Percentiles rank a stretch among this genome's conserved stretches.
Conservation (phyloP, 2,329 filamentous ascomycete species). For the Nemania diffusa region DNA sequence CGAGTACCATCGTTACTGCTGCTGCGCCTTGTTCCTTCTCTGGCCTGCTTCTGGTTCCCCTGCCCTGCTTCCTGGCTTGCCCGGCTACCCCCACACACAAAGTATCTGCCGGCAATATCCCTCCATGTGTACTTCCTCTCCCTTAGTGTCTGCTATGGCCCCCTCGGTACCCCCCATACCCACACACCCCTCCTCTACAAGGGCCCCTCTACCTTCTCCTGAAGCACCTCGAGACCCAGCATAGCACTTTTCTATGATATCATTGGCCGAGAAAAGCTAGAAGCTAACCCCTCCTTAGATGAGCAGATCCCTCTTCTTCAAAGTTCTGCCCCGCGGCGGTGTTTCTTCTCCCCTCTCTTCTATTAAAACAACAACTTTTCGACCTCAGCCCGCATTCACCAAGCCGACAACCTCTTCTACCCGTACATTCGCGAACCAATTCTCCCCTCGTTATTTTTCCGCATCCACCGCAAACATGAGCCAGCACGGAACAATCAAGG, state of each 20-base stretch:
- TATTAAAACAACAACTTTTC: constrained; percentile 53
- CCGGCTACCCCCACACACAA: constrained; percentile 24
- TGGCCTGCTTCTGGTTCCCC: constrained; percentile 16
- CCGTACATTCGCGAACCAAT: constrained; percentile 41
- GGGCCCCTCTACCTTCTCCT: constrained; percentile 20
- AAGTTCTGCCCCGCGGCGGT: constrained; percentile 41
- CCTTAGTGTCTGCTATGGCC: background rate
- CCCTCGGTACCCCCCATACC: constrained; percentile 22
- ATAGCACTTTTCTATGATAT: constrained; percentile 38
- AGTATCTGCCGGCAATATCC: constrained; percentile 27
- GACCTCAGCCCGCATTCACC: constrained; percentile 41
- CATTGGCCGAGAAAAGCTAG: constrained; percentile 38
- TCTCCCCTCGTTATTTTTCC: constrained; percentile 58
- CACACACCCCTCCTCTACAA: constrained; percentile 35
- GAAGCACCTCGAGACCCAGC: constrained; percentile 28
- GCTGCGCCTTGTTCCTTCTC: constrained; percentile 7
- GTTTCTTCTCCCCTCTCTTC: constrained; percentile 40
- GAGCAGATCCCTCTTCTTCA: constrained; percentile 40
- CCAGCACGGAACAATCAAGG: constrained; percentile 28
- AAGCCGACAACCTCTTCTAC: constrained; percentile 53
- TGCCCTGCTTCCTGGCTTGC: constrained; percentile 10
- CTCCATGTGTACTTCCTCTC: constrained; percentile 16
- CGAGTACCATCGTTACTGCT: no score
- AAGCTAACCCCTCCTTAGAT: constrained; percentile 40
- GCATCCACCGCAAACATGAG: constrained; percentile 62